Evolutionary conservation across 2,329 filamentous ascomycete species (phyloP).

Genomic region (Venturia aucupariae): DNA sequence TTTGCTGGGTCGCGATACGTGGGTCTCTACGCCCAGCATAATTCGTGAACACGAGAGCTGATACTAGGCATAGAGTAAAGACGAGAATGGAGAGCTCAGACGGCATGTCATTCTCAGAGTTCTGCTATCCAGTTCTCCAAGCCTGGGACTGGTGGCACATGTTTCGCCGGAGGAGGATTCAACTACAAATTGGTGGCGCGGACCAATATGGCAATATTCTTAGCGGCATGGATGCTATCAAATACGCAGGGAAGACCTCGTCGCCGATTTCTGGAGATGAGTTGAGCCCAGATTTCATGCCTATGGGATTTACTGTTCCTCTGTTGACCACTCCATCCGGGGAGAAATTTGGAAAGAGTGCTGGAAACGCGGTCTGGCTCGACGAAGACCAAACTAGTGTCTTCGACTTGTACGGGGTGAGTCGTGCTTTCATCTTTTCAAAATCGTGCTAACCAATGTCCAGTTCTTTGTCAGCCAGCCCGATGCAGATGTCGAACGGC

Average conservation of each 20-base stretch:
- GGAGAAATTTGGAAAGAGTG: constrained; percentile 88
- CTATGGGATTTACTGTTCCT: constrained; percentile 83
- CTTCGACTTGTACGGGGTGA: constrained; percentile 73
- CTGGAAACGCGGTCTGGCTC: constrained; percentile 90
- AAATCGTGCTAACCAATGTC: not conserved
- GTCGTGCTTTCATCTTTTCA: constrained; percentile 17
- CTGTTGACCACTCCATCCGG: constrained; percentile 78
- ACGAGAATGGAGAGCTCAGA: constrained; percentile 70
- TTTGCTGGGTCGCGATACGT: constrained; percentile 85
- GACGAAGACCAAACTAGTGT: constrained; percentile 69
- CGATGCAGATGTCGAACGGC: constrained; percentile 70
- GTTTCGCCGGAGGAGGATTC: constrained; percentile 55
- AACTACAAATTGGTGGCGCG: constrained; percentile 87
- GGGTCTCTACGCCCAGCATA: constrained; percentile 32
- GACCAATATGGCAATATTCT: constrained; percentile 97
- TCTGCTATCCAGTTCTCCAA: constrained; percentile 86
- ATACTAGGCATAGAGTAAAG: constrained; percentile 50
- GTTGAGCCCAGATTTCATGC: constrained; percentile 27
- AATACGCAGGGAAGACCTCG: constrained; percentile 39
- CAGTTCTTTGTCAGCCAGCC: constrained; percentile 78
- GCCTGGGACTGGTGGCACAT: constrained; percentile 96
- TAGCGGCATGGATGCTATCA: constrained; percentile 77
- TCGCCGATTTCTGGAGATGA: not conserved
- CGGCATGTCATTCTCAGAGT: constrained; percentile 91
- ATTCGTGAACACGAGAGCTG: constrained; percentile 18